Percentiles rank a stretch among this genome's conserved stretches.
These are phyloP conservation scores for Solanum okadae DNA, from an alignment of 257 asterid genomes.

Conservation along the genomic window DNA sequence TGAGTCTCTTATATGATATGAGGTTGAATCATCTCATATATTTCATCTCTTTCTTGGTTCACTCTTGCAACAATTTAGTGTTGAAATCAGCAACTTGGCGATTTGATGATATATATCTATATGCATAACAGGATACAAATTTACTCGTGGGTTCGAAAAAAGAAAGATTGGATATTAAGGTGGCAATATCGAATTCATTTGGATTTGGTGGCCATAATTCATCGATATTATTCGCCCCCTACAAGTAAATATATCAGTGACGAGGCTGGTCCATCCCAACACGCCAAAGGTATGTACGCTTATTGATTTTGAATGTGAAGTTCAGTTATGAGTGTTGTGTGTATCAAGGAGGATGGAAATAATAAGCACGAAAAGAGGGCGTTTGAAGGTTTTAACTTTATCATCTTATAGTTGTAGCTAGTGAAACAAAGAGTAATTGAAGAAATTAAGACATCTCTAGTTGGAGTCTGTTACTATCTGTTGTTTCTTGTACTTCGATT, in stretches of 20 bases:
- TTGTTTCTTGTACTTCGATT: background rate
- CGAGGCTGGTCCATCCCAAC: background rate
- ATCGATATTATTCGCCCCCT: constrained; percentile 9
- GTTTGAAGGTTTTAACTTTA: background rate
- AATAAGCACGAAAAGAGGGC: background rate
- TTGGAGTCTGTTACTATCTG: background rate
- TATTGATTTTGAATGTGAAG: background rate
- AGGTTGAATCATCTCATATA: background rate
- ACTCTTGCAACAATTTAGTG: background rate
- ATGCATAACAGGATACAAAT: constrained; percentile 4
- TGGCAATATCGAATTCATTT: constrained; percentile 11
- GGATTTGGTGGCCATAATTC: constrained; percentile 18
- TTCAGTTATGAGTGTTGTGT: background rate
- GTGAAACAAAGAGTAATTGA: background rate
- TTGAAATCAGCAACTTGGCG: background rate
- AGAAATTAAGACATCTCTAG: background rate
- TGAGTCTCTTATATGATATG: background rate
- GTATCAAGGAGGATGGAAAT: background rate
- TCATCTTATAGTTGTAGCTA: background rate
- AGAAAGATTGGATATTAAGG: constrained; percentile 11
- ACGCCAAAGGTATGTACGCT: background rate
- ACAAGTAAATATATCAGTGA: background rate
- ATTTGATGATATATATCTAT: background rate
- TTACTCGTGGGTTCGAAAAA: constrained; percentile 6
- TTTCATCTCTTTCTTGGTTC: background rate